Percentiles rank a stretch among this genome's conserved stretches.
phyloP scores from a whole-genome alignment of 495 filamentous ascomycete genomes.

The Aspergillus heteromorphus region DNA sequence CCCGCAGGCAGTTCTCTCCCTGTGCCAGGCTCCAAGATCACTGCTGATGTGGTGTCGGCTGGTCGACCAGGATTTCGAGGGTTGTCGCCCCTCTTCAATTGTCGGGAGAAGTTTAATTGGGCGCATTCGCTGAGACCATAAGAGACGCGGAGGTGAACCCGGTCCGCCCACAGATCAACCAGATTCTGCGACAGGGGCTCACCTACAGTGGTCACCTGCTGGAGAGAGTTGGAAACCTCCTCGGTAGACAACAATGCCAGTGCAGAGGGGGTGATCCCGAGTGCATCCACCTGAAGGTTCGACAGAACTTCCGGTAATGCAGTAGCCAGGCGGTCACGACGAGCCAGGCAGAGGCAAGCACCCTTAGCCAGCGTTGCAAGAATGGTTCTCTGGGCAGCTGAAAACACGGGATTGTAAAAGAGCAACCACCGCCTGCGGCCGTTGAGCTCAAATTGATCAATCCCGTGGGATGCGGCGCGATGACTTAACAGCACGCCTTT shows the following conservation, averaged over 20 bases:
- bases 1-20: background rate
- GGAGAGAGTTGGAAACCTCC: background rate
- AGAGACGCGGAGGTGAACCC: constrained; percentile 11
- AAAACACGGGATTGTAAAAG: constrained; percentile 18
- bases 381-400: constrained; percentile 15
- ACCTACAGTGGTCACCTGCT: constrained; percentile 3
- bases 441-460: background rate
- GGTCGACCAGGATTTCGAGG: constrained; percentile 17
- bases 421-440: constrained; percentile 14
- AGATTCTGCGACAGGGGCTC: constrained; percentile 2
- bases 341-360: constrained; percentile 4
- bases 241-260: constrained; percentile 2
- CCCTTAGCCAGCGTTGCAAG: constrained; percentile 10
- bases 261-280: constrained; percentile 11
- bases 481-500: constrained; percentile 14
- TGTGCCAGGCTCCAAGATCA: background rate
- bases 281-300: constrained; percentile 4
- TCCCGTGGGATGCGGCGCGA: constrained; percentile 8
- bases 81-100: constrained; percentile 19
- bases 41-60: background rate
- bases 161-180: constrained; percentile 11
- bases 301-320: background rate
- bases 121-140: constrained; percentile 19
- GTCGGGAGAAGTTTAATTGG: constrained; percentile 14
- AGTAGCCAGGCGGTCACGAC: constrained; percentile 4